Conservation (phyloP, 352 stramenopile genomes). For the Pythium coloratum region DNA sequence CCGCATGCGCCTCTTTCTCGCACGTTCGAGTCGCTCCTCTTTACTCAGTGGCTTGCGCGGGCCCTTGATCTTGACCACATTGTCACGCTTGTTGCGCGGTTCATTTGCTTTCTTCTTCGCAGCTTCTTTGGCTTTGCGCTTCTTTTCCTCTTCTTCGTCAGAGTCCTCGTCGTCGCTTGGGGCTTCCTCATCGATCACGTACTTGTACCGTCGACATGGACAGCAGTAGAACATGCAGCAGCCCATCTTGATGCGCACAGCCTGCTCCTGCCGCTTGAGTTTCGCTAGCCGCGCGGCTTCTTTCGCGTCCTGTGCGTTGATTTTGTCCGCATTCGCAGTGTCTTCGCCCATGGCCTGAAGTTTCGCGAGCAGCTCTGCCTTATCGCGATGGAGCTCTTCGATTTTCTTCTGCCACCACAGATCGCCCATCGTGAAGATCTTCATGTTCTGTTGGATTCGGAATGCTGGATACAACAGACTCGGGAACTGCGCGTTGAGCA, state of each 20-base stretch:
- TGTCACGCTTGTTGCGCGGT: slow-evolving; percentile 39
- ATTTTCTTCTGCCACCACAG: slow-evolving; percentile 67
- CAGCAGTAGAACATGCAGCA: slow-evolving; percentile 69
- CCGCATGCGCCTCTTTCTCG: slow-evolving; percentile 52
- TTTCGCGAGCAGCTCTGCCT: slow-evolving; percentile 40
- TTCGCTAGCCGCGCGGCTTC: slow-evolving; percentile 27
- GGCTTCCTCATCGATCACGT: slow-evolving; percentile 51
- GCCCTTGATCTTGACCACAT: slow-evolving; percentile 49
- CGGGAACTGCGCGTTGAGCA: slow-evolving; percentile 62
- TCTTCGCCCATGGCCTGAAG: slow-evolving; percentile 29
- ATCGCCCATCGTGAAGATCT: slow-evolving; percentile 61
- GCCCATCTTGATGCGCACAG: slow-evolving; percentile 64
- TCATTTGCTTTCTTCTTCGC: slow-evolving; percentile 25
- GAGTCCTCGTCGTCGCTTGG: slow-evolving; percentile 33
- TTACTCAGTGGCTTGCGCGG: slow-evolving; percentile 66
- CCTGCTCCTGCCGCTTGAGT: slow-evolving; percentile 56
- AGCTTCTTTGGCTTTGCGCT: slow-evolving; percentile 30
- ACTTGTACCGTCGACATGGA: slow-evolving; percentile 54
- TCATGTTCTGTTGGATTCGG: slow-evolving; percentile 77
- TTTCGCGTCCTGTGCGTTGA: slow-evolving; percentile 29
- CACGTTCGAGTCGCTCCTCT: slow-evolving; percentile 63
- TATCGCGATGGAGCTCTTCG: slow-evolving; percentile 47
- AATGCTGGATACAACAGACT: slow-evolving; percentile 68
- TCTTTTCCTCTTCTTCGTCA: slow-evolving; percentile 39
- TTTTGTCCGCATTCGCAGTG: slow-evolving; percentile 32